Conservation (phyloP, 257 asterid species). For the Solanum bulbocastanum region DNA sequence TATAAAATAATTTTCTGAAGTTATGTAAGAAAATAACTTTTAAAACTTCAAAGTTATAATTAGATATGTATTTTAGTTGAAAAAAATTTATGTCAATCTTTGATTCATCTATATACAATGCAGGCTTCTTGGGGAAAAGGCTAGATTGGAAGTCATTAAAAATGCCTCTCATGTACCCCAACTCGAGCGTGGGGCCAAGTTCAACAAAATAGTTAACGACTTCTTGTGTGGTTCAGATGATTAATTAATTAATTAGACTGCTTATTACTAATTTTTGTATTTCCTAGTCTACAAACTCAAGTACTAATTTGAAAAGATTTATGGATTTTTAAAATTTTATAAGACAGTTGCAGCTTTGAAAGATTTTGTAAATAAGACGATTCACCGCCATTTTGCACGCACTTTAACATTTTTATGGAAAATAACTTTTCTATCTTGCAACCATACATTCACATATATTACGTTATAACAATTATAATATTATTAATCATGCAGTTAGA, state of each 20-base stretch:
- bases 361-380: background rate
- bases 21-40: background rate
- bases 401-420: background rate
- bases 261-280: background rate
- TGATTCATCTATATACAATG: background rate
- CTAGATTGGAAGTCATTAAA: conserved; percentile 36
- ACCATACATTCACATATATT: background rate
- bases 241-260: background rate
- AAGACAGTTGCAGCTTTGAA: background rate
- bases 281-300: background rate
- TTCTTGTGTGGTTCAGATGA: conserved; percentile 9
- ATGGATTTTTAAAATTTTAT: background rate
- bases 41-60: background rate
- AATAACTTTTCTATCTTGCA: background rate
- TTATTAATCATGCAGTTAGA: background rate
- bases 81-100: background rate
- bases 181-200: conserved; percentile 31
- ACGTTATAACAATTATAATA: background rate
- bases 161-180: conserved; percentile 55
- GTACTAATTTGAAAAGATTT: background rate
- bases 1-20: background rate
- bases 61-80: background rate
- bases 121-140: conserved; percentile 48
- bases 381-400: background rate
- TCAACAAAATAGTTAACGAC: conserved; percentile 18